These are phyloP conservation scores for Candida multigemmis DNA, from an alignment of 805 yeast species.

Conservation along the genomic window DNA sequence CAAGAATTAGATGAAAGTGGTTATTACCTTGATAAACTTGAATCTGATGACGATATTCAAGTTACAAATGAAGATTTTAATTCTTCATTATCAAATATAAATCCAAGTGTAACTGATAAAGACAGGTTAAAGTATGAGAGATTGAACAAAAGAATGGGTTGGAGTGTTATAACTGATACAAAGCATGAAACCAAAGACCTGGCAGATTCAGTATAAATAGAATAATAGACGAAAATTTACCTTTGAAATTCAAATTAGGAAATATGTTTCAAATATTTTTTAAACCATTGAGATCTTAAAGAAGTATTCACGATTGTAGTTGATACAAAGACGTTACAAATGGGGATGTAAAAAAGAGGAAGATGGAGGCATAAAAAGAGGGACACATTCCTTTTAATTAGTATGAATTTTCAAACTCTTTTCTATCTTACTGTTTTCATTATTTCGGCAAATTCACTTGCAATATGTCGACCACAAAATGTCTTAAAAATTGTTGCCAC, in stretches of 20 bases:
- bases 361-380: too few species aligned
- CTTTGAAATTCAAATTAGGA: too few species aligned
- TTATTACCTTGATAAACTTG: conserved; percentile 19
- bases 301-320: too few species aligned
- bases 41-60: conserved; percentile 27
- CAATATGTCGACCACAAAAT: too few species aligned
- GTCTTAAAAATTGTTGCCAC: conserved; percentile 1
- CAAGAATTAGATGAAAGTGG: conserved; percentile 30
- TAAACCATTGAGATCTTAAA: too few species aligned
- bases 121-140: conserved; percentile 73
- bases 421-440: too few species aligned
- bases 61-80: conserved; percentile 65
- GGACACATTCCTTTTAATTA: too few species aligned
- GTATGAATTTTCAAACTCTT: too few species aligned
- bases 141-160: conserved; percentile 66
- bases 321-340: too few species aligned
- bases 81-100: conserved; percentile 62
- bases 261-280: too few species aligned
- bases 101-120: conserved; percentile 84
- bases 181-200: conserved; percentile 4
- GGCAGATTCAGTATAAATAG: background rate
- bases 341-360: too few species aligned
- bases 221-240: background rate
- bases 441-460: conserved; percentile 1
- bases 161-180: conserved; percentile 39